phyloP scores from a whole-genome alignment of 73 alveolate species.

The Effrenium voratum region DNA sequence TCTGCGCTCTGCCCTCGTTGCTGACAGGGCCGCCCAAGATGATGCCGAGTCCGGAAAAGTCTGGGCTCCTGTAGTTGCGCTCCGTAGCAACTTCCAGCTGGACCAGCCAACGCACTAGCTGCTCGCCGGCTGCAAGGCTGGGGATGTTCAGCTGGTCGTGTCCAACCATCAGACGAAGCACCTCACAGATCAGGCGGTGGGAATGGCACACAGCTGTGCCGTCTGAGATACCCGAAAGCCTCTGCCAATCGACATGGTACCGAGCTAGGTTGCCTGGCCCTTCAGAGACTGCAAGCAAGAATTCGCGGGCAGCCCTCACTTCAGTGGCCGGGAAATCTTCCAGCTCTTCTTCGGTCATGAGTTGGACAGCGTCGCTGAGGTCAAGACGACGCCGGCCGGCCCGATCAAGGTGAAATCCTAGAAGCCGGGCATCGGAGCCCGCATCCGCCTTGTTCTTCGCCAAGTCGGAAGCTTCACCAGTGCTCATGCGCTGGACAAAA shows the following conservation, averaged over 20 bases:
- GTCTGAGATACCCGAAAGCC: not conserved
- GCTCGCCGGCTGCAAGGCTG: not conserved
- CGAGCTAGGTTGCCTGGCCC: not conserved
- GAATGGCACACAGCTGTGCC: not conserved
- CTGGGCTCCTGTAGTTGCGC: constrained; percentile 5
- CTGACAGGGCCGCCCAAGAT: not conserved
- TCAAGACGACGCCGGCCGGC: not conserved
- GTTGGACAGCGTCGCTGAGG: not conserved
- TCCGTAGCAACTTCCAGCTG: constrained; percentile 27
- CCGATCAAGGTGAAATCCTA: constrained; percentile 4
- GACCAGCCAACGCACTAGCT: not conserved
- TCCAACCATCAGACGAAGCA: not conserved
- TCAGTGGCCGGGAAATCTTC: not conserved
- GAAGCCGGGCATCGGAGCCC: not conserved
- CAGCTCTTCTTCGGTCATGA: not conserved
- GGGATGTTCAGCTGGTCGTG: not conserved
- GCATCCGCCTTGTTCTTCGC: not conserved
- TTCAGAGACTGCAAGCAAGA: not conserved
- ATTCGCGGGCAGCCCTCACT: constrained; percentile 8
- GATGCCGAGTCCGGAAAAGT: constrained; percentile 14
- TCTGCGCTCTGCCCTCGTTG: not conserved
- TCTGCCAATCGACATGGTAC: constrained; percentile 19
- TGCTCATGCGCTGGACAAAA: not conserved
- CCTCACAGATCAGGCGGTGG: constrained; percentile 27
- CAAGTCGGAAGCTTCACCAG: not conserved